phyloP scores from a whole-genome alignment of 2,329 filamentous ascomycete genomes.

The Penicillium sclerotiorum region DNA sequence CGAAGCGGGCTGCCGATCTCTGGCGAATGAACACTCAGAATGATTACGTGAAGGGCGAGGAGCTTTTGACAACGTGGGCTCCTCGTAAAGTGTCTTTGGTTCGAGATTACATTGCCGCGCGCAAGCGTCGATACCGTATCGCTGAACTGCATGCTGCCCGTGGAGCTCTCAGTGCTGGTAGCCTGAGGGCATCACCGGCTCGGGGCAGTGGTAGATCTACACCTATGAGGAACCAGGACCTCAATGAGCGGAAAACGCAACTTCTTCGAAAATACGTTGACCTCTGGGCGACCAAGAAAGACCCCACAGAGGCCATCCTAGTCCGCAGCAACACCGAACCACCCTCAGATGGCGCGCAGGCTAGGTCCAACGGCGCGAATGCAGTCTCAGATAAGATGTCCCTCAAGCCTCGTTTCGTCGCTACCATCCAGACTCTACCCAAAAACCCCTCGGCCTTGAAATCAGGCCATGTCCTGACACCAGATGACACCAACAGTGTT shows the following conservation, averaged over 20 bases:
- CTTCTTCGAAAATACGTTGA: constrained; percentile 46
- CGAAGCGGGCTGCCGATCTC: constrained; percentile 87
- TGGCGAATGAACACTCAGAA: constrained; percentile 96
- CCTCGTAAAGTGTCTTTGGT: constrained; percentile 88
- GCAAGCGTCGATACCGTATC: constrained; percentile 72
- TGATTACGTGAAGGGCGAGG: constrained; percentile 95
- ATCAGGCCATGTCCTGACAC: constrained; percentile 83
- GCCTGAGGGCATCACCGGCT: constrained; percentile 37
- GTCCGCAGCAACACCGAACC: constrained; percentile 49
- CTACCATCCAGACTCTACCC: constrained; percentile 73
- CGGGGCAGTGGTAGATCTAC: constrained; percentile 40
- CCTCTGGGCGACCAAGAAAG: constrained; percentile 46
- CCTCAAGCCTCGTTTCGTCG: constrained; percentile 66
- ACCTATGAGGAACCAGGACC: constrained; percentile 37
- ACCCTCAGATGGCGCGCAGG: constrained; percentile 37
- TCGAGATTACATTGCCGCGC: constrained; percentile 78
- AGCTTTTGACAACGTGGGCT: constrained; percentile 79
- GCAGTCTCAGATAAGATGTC: constrained; percentile 35
- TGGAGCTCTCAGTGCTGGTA: constrained; percentile 45
- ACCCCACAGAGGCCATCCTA: constrained; percentile 47
- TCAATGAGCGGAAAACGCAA: constrained; percentile 40
- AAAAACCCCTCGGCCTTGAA: constrained; percentile 84
- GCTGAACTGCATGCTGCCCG: constrained; percentile 74
- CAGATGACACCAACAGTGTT: constrained; percentile 72
- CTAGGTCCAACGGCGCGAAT: constrained; percentile 29